These are phyloP conservation scores for Solanum stenotomum DNA, from an alignment of 257 asterid genomes.

Conservation along the genomic window DNA sequence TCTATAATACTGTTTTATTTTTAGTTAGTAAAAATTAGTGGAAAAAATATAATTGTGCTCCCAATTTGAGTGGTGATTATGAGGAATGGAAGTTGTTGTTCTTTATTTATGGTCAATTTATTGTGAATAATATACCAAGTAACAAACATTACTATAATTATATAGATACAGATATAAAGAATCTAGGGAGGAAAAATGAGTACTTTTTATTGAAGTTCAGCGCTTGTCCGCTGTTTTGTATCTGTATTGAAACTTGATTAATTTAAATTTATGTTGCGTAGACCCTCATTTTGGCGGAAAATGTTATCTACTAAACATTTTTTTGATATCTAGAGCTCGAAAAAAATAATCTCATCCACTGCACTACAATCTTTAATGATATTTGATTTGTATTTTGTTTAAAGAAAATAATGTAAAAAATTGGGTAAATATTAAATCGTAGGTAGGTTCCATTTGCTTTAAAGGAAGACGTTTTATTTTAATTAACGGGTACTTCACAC, in stretches of 20 bases:
- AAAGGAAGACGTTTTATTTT: neutral
- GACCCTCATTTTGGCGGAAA: fast-evolving
- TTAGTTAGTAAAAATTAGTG: neutral
- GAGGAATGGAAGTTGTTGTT: neutral
- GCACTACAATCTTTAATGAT: neutral
- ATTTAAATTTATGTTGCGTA: fast-evolving
- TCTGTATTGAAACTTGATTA: neutral
- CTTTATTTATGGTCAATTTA: neutral
- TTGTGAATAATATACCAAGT: neutral
- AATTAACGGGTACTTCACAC: neutral
- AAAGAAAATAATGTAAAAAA: neutral
- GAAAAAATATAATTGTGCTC: neutral
- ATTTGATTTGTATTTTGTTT: neutral
- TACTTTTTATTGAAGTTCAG: neutral
- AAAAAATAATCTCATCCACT: neutral
- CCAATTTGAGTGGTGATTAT: neutral
- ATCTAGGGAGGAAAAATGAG: neutral
- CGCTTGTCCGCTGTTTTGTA: fast-evolving
- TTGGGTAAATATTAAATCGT: neutral
- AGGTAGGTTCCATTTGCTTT: neutral
- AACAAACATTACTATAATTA: neutral
- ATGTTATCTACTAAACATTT: fast-evolving
- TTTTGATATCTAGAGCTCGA: neutral
- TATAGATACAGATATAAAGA: neutral
- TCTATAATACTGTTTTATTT: neutral